Evolutionary conservation across 345 rosid genomes (phyloP).

Genomic region (Bretschneidera sinensis): DNA sequence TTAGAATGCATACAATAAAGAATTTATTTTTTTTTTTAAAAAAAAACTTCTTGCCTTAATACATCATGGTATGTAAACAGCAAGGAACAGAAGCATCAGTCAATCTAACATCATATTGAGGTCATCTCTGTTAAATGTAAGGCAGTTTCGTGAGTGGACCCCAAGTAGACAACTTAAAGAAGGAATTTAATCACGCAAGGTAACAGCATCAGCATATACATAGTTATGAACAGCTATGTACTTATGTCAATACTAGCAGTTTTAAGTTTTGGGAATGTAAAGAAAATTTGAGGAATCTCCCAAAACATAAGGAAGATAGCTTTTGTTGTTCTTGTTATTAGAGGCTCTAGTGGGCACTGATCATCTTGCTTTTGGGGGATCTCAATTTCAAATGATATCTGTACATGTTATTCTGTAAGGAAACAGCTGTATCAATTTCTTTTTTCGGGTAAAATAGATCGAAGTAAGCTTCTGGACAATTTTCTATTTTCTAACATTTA

Average conservation of each 20-base stretch:
- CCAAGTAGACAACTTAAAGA: no score
- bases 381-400: background rate
- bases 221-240: no score
- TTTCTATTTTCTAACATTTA: no score
- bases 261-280: conserved; percentile 1
- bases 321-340: background rate
- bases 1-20: background rate
- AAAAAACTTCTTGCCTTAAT: background rate
- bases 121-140: background rate
- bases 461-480: no score
- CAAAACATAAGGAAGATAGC: background rate
- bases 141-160: background rate
- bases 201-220: no score
- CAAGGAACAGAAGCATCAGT: background rate
- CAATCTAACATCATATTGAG: background rate
- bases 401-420: conserved; percentile 1
- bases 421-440: background rate
- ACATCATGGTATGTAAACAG: background rate
- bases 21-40: no score
- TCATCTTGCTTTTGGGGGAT: no score
- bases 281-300: background rate
- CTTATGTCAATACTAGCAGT: conserved; percentile 6
- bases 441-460: no score
- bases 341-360: background rate
- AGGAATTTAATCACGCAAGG: no score